These are phyloP conservation scores for Cyanophora paradoxa DNA, from an alignment of 78 protist species.

Conservation along the genomic window DNA sequence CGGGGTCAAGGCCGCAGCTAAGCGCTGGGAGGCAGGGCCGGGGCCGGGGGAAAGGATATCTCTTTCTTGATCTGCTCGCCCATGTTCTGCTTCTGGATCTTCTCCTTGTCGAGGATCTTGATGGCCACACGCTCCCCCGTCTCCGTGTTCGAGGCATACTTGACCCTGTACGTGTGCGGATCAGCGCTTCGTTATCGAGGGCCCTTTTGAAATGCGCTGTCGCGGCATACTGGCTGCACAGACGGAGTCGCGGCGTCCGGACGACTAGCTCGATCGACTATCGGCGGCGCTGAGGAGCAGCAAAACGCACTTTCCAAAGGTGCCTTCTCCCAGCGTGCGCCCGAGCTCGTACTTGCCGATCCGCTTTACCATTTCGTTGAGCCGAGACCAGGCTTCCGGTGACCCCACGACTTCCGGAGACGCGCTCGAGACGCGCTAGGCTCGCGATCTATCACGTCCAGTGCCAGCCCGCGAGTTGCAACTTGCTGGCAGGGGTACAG, in stretches of 20 bases:
- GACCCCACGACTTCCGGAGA: too few relatives aligned
- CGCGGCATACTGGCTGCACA: not conserved
- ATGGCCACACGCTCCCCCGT: slow-evolving; percentile 32
- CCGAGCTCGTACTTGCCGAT: slow-evolving; percentile 51
- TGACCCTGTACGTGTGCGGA: slow-evolving; percentile 38
- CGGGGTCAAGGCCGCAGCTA: too few relatives aligned
- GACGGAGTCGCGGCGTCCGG: not conserved
- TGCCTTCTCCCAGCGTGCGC: slow-evolving; percentile 39
- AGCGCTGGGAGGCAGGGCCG: not conserved
- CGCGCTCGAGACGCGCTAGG: too few relatives aligned
- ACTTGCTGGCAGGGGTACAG: too few relatives aligned
- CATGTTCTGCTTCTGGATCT: slow-evolving; percentile 18
- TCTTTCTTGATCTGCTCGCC: slow-evolving; percentile 47
- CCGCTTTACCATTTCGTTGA: slow-evolving; percentile 17
- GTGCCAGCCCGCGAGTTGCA: too few relatives aligned
- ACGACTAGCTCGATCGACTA: too few relatives aligned
- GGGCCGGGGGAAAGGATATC: not conserved
- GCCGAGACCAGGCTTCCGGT: too few relatives aligned
- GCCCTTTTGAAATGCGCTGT: too few relatives aligned
- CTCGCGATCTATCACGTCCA: too few relatives aligned
- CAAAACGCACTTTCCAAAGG: slow-evolving; percentile 31
- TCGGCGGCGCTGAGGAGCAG: too few relatives aligned
- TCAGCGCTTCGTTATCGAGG: too few relatives aligned
- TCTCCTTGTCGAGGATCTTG: slow-evolving; percentile 38
- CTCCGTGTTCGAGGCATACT: slow-evolving; percentile 12